Percentiles rank a stretch among this genome's conserved stretches.
Conservation (phyloP, 495 filamentous ascomycete species). For the Cryomyces minteri region DNA sequence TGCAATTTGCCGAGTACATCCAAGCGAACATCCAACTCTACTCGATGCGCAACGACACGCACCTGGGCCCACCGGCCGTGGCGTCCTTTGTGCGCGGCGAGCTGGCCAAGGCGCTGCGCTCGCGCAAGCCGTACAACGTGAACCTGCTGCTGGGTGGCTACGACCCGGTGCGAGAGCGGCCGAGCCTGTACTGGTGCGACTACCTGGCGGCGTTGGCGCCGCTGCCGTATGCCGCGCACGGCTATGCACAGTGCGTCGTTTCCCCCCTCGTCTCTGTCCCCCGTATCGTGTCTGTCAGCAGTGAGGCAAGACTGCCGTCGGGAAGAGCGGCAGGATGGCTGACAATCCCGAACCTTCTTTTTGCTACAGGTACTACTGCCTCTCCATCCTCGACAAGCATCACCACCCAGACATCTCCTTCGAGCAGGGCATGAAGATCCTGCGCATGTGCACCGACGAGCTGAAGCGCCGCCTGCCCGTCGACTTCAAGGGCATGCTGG, state of each 20-base stretch:
- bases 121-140: constrained; percentile 83
- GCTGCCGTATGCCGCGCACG: constrained; percentile 90
- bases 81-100: constrained; percentile 85
- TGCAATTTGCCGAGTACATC: constrained; percentile 98
- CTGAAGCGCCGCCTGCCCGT: constrained; percentile 88
- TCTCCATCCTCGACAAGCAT: constrained; percentile 94
- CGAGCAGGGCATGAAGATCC: constrained; percentile 73
- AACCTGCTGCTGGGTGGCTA: constrained; percentile 88
- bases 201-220: constrained; percentile 79
- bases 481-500: constrained; percentile 89
- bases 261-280: no score
- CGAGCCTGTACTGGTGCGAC: constrained; percentile 90
- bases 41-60: constrained; percentile 89
- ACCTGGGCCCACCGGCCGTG: constrained; percentile 73
- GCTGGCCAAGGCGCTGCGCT: constrained; percentile 62
- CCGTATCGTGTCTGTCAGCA: no score
- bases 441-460: constrained; percentile 90
- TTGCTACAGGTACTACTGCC: constrained; percentile 58
- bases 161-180: constrained; percentile 71
- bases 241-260: constrained; percentile 77
- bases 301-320: no score
- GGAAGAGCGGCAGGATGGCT: no score
- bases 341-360: no score
- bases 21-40: constrained; percentile 97
- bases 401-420: constrained; percentile 84